Conservation (phyloP, 306 rosid species). For the Pyrus pyrifolia region DNA sequence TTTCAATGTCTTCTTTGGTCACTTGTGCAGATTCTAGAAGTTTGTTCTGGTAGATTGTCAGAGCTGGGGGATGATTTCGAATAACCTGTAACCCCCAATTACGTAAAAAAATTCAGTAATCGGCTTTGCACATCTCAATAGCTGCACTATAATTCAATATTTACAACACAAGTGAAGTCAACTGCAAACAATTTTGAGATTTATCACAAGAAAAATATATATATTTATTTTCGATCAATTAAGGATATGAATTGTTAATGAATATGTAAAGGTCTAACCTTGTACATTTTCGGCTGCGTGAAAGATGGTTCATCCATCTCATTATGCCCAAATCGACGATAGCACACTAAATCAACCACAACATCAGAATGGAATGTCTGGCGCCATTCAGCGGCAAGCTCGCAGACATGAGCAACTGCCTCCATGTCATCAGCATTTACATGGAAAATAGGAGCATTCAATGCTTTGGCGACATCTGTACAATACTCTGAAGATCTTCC, state of each 20-base stretch:
- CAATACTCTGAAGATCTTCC: slow-evolving; percentile 94
- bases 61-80: slow-evolving; percentile 75
- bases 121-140: slow-evolving; percentile 8
- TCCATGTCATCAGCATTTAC: slow-evolving; percentile 93
- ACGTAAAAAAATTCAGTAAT: slow-evolving; percentile 12
- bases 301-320: slow-evolving; percentile 98
- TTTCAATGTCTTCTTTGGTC: slow-evolving; percentile 54
- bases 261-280: slow-evolving; percentile 45
- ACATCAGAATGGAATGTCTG: slow-evolving; percentile 97
- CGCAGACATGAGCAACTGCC: slow-evolving; percentile 91
- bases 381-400: slow-evolving; percentile 99
- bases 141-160: no score
- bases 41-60: slow-evolving; percentile 73
- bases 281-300: slow-evolving; percentile 94
- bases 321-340: slow-evolving; percentile 93
- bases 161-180: neutral
- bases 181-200: neutral
- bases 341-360: slow-evolving; percentile 89
- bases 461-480: slow-evolving; percentile 92
- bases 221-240: neutral
- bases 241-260: slow-evolving; percentile 3
- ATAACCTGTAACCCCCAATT: slow-evolving; percentile 45
- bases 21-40: slow-evolving; percentile 75
- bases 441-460: slow-evolving; percentile 84
- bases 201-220: neutral